Evolutionary conservation across 164 flowering plant genomes (phyloP), one percentile per base, ranked within the genome.

Genomic region (Liriodendron chinense): DNA sequence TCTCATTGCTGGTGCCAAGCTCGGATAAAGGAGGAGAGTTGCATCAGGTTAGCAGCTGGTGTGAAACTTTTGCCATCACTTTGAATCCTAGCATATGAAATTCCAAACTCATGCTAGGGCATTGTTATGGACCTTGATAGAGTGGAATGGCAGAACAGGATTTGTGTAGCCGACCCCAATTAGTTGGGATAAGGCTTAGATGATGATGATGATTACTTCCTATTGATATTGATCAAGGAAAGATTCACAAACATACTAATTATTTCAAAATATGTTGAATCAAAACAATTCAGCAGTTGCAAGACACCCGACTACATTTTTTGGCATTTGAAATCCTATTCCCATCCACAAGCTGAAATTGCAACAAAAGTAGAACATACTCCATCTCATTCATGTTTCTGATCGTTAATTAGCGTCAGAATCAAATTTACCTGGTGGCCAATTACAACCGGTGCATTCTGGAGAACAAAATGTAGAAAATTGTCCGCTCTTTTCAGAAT

Each of bases 381-480:
- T 20, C 24, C 22, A 57, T n/a, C 9, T 63, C 24, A 22, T 63
- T 1, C 66, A 63, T 22, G 10, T 63, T 63, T n/a, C 22, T n/a
- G 24, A 13, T n/a, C 24, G 8, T 26, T 14, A 26, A 10, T 21
- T 72, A 13, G 24, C 63, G 65, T 16, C 12, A 59, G 20, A 18
- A 70, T 53, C 56, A 47, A 12, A 59, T 20, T 75, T 91, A 95
- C 99, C 98, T 91, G 98, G 81, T 96, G 98, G 34, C 99, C 99
- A 9, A 96, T 88, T 72, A 96, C 99, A 80, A 96, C 91, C 1
- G 99, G 99, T 26, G 99, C 97, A 88, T 86, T 96, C 81, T 92
- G 99, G 76, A 96, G 99, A 49, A 96, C 83, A 80, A 96, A 96
- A 86, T 96, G 99, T 70, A 96, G 85, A 83, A 88, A 96, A 83